Evolutionary conservation across 306 rosid species (phyloP), one percentile per base, ranked within the genome.

Genomic region (Calophaca sinica): DNA sequence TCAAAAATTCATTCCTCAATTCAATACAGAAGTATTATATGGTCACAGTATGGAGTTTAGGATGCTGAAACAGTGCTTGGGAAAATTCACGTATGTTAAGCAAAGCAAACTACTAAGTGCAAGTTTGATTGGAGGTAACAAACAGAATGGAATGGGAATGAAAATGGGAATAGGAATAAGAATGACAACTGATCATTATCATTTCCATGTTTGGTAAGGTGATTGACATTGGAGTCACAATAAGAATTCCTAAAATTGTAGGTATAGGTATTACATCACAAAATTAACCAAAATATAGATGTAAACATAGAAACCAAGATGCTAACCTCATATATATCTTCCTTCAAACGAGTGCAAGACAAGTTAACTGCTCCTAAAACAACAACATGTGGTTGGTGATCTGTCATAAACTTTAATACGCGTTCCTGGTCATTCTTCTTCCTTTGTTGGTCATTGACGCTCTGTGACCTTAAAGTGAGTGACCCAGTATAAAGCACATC

Each of bases 341-440:
- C 96, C 81, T 94, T 94, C 88, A 94, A 77, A 75, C 97, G 93
- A 46, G 91, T 87, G 75, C 99, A 92, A 33, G 96, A 89, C 81
- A 94, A 83, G 83, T 94, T 92, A 72, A 86, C 96, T 55, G 99
- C 99, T 78, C 99, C 99, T 73, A 94, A 72, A 72, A 92, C 96
- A 74, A 93, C 96, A 52, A 94, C 99, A 81, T 94, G 99, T 5
- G 99, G 99, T 81, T 94, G 99, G 80, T 94, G 99, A 68, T 94
- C 99, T 4, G 97, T 94, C 99, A 94, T 94, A 83, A 94, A 94
- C 89, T 94, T 94, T 82, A 94, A 68, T 38, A 94, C 96, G 14
- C 97, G 90, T 46, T 94, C 96, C 83, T 94, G 97, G 75, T 94
- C 96, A 73, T 86, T 89, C 81, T 92, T 94, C 89, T 90, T 94